Evolutionary conservation across 306 rosid genomes (phyloP).

Genomic region (Begonia loranthoides): DNA sequence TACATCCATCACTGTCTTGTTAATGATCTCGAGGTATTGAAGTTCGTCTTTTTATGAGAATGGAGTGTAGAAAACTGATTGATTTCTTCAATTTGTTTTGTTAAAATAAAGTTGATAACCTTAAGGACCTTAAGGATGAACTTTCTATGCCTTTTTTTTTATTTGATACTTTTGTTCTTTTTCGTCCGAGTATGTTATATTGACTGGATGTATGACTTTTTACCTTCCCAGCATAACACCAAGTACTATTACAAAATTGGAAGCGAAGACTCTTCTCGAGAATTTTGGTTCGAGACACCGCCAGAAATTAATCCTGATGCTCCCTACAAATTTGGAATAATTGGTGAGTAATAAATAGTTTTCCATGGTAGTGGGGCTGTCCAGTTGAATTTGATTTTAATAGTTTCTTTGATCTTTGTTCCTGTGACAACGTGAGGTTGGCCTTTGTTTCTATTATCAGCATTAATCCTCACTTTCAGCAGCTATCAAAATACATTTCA

Average conservation of each 20-base stretch:
- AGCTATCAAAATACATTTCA: too few species aligned
- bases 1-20: conserved; percentile 80
- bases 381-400: conserved; percentile 4
- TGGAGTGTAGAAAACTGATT: conserved; percentile 9
- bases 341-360: conserved; percentile 52
- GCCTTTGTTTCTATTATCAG: neutral
- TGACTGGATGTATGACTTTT: neutral
- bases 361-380: conserved; percentile 4
- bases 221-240: conserved; percentile 45
- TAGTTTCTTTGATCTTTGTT: neutral
- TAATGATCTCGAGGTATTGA: conserved; percentile 60
- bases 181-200: neutral
- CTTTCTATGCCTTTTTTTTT: neutral
- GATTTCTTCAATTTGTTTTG: neutral
- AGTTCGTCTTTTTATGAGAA: neutral
- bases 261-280: conserved; percentile 70
- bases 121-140: neutral
- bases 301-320: conserved; percentile 57
- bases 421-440: neutral
- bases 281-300: conserved; percentile 80
- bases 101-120: neutral
- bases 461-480: too few species aligned
- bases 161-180: neutral
- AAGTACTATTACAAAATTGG: conserved; percentile 86
- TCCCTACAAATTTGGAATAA: conserved; percentile 81